These are phyloP conservation scores for Argentina anserina DNA, from an alignment of 306 rosid species.

Conservation along the genomic window DNA sequence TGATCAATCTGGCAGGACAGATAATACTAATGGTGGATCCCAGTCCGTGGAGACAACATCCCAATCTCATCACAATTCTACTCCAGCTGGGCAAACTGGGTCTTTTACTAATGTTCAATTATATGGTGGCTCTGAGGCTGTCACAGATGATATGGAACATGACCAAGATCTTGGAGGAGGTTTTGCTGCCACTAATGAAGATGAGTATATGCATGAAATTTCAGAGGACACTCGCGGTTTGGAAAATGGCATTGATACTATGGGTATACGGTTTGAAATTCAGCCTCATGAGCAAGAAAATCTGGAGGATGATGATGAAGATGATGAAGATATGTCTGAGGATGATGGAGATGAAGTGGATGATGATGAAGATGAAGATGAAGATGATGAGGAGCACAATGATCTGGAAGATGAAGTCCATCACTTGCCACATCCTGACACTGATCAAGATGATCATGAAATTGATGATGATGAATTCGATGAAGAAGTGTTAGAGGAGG, in stretches of 20 bases:
- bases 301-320: conserved; percentile 73
- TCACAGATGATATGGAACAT: conserved; percentile 94
- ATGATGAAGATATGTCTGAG: conserved; percentile 94
- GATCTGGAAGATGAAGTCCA: conserved; percentile 87
- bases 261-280: conserved; percentile 66
- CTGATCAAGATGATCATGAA: conserved; percentile 93
- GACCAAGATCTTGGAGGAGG: conserved; percentile 84
- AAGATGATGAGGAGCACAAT: conserved; percentile 88
- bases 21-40: conserved; percentile 49
- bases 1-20: conserved; percentile 55
- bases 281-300: conserved; percentile 76
- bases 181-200: conserved; percentile 63
- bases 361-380: conserved; percentile 74
- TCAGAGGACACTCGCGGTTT: conserved; percentile 65
- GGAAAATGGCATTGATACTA: conserved; percentile 62
- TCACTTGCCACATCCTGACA: conserved; percentile 86
- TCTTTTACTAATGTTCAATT: conserved; percentile 56
- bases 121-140: conserved; percentile 87
- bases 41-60: conserved; percentile 64
- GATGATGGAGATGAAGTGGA: conserved; percentile 92
- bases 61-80: conserved; percentile 52
- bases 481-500: conserved; percentile 91
- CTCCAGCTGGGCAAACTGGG: conserved; percentile 54
- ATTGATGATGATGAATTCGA: conserved; percentile 91
- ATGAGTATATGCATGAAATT: conserved; percentile 84